Conservation (phyloP, 2,329 filamentous ascomycete genomes). For the Hypomyces rosellus region DNA sequence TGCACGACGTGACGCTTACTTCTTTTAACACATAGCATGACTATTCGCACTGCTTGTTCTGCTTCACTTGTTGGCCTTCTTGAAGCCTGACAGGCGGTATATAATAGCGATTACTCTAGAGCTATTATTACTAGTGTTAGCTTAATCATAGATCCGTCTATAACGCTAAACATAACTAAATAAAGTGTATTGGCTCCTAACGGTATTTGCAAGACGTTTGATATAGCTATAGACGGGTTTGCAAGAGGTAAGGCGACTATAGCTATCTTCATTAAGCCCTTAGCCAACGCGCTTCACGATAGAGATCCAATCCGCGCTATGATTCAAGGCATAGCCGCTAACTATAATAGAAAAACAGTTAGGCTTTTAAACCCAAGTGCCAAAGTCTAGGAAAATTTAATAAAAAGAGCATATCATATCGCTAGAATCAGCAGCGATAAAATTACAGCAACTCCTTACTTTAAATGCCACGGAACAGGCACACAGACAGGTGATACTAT, state of each 20-base stretch:
- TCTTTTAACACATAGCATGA: neutral
- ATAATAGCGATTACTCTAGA: neutral
- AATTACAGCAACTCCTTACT: neutral
- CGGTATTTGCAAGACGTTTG: neutral
- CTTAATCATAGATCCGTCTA: constrained; percentile 22
- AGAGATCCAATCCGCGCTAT: constrained; percentile 34
- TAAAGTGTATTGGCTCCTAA: neutral
- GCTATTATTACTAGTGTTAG: constrained; percentile 27
- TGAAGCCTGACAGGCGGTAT: constrained; percentile 5
- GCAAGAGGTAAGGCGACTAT: constrained; percentile 34
- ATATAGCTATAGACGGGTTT: constrained; percentile 17
- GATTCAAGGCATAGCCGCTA: constrained; percentile 26
- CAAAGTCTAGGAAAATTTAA: neutral
- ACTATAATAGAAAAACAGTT: constrained; percentile 31
- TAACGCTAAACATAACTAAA: neutral
- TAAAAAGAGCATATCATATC: neutral
- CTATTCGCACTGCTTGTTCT: neutral
- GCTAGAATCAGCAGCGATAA: neutral
- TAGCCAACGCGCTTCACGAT: constrained; percentile 38
- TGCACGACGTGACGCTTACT: too few relatives aligned
- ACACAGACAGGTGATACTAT: constrained; percentile 37
- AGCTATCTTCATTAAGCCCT: constrained; percentile 35
- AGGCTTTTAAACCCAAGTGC: neutral
- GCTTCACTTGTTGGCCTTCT: constrained; percentile 5
- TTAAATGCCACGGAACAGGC: constrained; percentile 39